A percentile compares a stretch with the other conserved stretches of the same genome.
Conservation (phyloP, 306 rosid species). For the Neltuma alba region DNA sequence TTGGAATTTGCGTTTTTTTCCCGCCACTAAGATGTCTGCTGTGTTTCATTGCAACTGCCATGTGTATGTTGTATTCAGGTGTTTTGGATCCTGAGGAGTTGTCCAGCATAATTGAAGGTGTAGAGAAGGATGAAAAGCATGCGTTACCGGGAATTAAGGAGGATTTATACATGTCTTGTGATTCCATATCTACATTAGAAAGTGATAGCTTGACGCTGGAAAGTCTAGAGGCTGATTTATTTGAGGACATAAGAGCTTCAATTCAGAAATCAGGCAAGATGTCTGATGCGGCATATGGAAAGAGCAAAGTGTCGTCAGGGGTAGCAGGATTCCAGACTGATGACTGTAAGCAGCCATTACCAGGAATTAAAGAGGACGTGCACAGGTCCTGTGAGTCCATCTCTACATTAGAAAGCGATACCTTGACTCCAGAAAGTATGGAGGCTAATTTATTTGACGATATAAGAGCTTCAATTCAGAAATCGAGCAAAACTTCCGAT, state of each 20-base stretch:
- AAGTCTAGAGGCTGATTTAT: slow-evolving; percentile 64
- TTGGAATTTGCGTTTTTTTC: not conserved
- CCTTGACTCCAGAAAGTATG: slow-evolving; percentile 61
- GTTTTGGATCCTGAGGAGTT: slow-evolving; percentile 88
- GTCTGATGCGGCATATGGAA: slow-evolving; percentile 37
- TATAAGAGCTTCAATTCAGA: slow-evolving; percentile 94
- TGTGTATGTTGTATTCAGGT: slow-evolving; percentile 54
- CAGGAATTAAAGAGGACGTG: slow-evolving; percentile 71
- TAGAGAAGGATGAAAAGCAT: slow-evolving; percentile 55
- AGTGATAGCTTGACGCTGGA: slow-evolving; percentile 78
- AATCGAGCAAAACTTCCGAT: slow-evolving; percentile 51
- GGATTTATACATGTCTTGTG: slow-evolving; percentile 72
- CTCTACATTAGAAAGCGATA: slow-evolving; percentile 76
- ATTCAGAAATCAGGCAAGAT: slow-evolving; percentile 78
- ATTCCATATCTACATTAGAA: slow-evolving; percentile 71
- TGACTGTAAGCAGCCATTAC: slow-evolving; percentile 45
- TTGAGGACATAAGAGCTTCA: slow-evolving; percentile 93
- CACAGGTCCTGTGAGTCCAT: slow-evolving; percentile 73
- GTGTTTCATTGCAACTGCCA: slow-evolving; percentile 3
- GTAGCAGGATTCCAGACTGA: slow-evolving; percentile 35
- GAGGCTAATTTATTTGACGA: slow-evolving; percentile 82
- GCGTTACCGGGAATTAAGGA: slow-evolving; percentile 68
- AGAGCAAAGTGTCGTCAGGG: slow-evolving; percentile 32
- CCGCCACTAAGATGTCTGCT: not conserved
- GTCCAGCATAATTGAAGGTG: slow-evolving; percentile 78